Evolutionary conservation across 441 rosid genomes (phyloP), one percentile per base, ranked within the genome.

Genomic region (Hura crepitans): DNA sequence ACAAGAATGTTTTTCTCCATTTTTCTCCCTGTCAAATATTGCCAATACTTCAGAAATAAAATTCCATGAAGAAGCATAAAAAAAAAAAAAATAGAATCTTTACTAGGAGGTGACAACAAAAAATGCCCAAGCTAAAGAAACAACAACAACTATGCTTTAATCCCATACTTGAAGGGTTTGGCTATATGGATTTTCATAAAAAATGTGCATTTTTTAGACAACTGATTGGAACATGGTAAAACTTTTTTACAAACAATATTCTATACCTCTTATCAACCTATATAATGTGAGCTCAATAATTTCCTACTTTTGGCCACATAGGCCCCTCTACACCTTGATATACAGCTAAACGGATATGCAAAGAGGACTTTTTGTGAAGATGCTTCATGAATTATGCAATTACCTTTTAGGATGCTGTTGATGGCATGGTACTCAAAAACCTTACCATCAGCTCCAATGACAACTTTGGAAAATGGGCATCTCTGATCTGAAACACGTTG

Each of bases 1-100:
- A 68, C 76, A 9, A 27, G 28, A 73, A 33, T 58, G 6, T 61
- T 53, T 43, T 37, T 22, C 49, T 20, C 31, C 17, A 33, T 58
- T 13, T 61, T 53, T 43, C 27, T 22, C 49, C 28, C 31, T 17
- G 27, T 14, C 72, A 39, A 53, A n/a, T 49, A 27, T 67, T 14
- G 20, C 51, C 33, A 39, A n/a, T 42, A 46, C 6, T 20, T 11
- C 28, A 39, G 27, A n/a, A 54, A 13, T 1, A 60, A 13, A 7
- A 35, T 4, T 18, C 30, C n/a, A 25, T 37, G 1, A 37, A 28
- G 42, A 25, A 18, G n/a, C 20, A 17, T 5, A 27, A 42, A 31
- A 31, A 55, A 8, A 0, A 14, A 8, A 2, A 23, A 51, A 49
- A 20, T 12, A 18, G 14, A 47, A 69, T 30, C n/a, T n/a, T n/a